A percentile compares a stretch with the other conserved stretches of the same genome.
phyloP scores from a whole-genome alignment of 208 protist species.

The Leishmania tropica region DNA sequence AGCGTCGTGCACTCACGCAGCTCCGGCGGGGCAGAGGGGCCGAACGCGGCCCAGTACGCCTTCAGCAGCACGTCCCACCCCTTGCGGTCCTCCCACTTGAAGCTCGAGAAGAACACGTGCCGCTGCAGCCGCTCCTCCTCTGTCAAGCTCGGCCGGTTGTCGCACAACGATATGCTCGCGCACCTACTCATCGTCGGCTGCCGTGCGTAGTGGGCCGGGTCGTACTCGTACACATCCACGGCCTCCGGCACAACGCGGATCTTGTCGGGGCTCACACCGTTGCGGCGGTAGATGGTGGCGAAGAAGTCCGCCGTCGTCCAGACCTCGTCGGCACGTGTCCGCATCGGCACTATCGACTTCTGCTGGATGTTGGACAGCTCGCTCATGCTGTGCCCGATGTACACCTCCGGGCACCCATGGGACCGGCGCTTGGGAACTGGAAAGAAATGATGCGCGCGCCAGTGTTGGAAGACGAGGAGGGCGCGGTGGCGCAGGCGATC shows the following conservation, averaged over 20 bases:
- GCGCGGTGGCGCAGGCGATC: constrained; percentile 1
- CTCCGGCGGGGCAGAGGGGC: constrained; percentile 24
- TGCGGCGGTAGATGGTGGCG: constrained; percentile 32
- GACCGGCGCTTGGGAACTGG: neutral
- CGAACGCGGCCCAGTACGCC: constrained; percentile 61
- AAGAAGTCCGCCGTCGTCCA: constrained; percentile 68
- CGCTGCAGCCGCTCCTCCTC: constrained; percentile 14
- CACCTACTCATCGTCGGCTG: constrained; percentile 1
- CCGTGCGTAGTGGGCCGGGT: constrained; percentile 30
- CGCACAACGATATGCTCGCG: neutral
- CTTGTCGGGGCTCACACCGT: constrained; percentile 27
- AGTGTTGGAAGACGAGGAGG: constrained; percentile 29
- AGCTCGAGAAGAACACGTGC: constrained; percentile 60
- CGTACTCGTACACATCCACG: constrained; percentile 51
- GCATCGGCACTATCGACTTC: constrained; percentile 21
- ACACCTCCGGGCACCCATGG: neutral
- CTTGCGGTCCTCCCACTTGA: constrained; percentile 81
- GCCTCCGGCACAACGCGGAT: constrained; percentile 57
- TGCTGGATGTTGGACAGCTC: constrained; percentile 43
- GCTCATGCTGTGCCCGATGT: constrained; percentile 46
- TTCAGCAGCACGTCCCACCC: constrained; percentile 62
- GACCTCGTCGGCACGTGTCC: constrained; percentile 36
- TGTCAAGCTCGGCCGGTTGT: constrained; percentile 13
- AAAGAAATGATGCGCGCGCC: constrained; percentile 12
- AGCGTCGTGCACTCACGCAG: constrained; percentile 23